Evolutionary conservation across 2,329 filamentous ascomycete species (phyloP).

Genomic region (Didymella glomerata): DNA sequence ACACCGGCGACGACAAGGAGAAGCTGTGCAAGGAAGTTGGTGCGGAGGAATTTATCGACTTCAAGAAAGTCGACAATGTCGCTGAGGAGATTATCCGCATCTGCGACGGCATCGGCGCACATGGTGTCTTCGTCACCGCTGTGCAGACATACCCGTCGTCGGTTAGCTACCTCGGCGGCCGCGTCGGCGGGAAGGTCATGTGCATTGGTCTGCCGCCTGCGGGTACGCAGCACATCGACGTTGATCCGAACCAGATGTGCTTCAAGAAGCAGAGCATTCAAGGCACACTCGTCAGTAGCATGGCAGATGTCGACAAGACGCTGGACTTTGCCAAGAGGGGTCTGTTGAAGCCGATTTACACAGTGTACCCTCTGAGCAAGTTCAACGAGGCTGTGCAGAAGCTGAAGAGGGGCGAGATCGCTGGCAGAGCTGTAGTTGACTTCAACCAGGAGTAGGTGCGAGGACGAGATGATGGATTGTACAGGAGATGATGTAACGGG

Average conservation of each 20-base stretch:
- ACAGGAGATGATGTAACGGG: slow-evolving; percentile 8
- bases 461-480: background rate
- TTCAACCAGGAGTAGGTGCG: slow-evolving; percentile 56
- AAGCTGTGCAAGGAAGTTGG: slow-evolving; percentile 47
- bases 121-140: slow-evolving; percentile 52
- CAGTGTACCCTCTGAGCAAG: slow-evolving; percentile 57
- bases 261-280: slow-evolving; percentile 48
- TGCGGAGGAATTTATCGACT: slow-evolving; percentile 52
- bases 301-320: slow-evolving; percentile 58
- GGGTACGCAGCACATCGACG: slow-evolving; percentile 41
- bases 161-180: slow-evolving; percentile 51
- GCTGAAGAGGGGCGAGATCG: slow-evolving; percentile 59
- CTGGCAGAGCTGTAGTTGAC: slow-evolving; percentile 63
- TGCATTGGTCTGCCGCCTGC: slow-evolving; percentile 58
- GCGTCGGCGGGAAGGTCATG: slow-evolving; percentile 62
- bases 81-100: slow-evolving; percentile 46
- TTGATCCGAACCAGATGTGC: slow-evolving; percentile 48
- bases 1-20: slow-evolving; percentile 48
- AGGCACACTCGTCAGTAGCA: slow-evolving; percentile 56
- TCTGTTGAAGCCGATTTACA: slow-evolving; percentile 59
- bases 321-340: slow-evolving; percentile 61
- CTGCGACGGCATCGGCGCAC: slow-evolving; percentile 50
- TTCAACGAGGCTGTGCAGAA: slow-evolving; percentile 62
- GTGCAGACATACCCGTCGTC: slow-evolving; percentile 44
- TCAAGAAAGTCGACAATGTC: slow-evolving; percentile 45